phyloP scores from a whole-genome alignment of 768 basidiomycete species.

The Polyporus arcularius region DNA sequence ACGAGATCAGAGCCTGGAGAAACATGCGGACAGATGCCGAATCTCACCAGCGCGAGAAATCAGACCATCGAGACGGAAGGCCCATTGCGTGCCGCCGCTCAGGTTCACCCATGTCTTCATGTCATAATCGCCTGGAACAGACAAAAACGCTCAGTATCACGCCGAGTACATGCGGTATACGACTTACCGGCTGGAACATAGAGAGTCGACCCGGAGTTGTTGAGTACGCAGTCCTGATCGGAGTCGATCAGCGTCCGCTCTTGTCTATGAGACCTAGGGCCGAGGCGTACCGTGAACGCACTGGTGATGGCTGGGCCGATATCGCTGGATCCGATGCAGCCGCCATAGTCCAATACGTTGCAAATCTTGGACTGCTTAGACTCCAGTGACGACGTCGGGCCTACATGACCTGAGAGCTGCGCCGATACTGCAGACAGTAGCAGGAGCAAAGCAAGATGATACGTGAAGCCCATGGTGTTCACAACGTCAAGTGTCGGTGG shows the following conservation, averaged over 20 bases:
- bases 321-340: constrained; percentile 30
- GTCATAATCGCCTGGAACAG: constrained; percentile 22
- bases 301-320: constrained; percentile 32
- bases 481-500: not conserved
- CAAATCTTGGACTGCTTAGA: constrained; percentile 26
- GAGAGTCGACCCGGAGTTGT: constrained; percentile 24
- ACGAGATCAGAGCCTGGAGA: not conserved
- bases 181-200: constrained; percentile 28
- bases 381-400: constrained; percentile 24
- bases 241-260: not conserved
- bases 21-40: no score
- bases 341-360: constrained; percentile 33
- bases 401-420: constrained; percentile 27
- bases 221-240: constrained; percentile 27
- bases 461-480: constrained; percentile 12
- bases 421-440: constrained; percentile 14
- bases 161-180: no score
- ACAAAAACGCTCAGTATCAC: no score
- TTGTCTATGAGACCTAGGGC: no score
- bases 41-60: constrained; percentile 30
- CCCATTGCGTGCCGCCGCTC: constrained; percentile 28
- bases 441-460: constrained; percentile 5
- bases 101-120: constrained; percentile 34
- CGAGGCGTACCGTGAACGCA: constrained; percentile 24
- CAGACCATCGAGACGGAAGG: constrained; percentile 33